A percentile compares a stretch with the other conserved stretches of the same genome.
These are phyloP conservation scores for Lactifluus pinguis DNA, from an alignment of 768 basidiomycete genomes.

Conservation along the genomic window DNA sequence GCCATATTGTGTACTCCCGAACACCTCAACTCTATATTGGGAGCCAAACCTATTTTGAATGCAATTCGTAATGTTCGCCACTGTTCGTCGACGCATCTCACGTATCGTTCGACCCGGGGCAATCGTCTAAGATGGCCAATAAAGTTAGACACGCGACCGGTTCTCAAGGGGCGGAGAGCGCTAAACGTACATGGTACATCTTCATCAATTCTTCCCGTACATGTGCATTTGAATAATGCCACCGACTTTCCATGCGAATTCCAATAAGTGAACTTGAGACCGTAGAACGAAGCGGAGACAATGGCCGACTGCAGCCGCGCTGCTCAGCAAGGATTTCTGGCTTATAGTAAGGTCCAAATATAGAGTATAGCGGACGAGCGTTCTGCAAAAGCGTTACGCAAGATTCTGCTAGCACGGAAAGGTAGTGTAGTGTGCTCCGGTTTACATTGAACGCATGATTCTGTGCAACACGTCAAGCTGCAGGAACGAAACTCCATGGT, in stretches of 20 bases:
- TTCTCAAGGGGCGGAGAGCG: not conserved
- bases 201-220: slow-evolving; percentile 4
- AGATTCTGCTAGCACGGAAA: slow-evolving; percentile 8
- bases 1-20: slow-evolving; percentile 46
- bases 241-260: slow-evolving; percentile 1
- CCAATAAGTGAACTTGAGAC: not conserved
- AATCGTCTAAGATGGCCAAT: not conserved
- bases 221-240: not conserved
- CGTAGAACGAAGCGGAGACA: not conserved
- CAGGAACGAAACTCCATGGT: not conserved
- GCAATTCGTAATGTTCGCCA: slow-evolving; percentile 1
- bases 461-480: not conserved
- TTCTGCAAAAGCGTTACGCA: slow-evolving; percentile 6
- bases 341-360: slow-evolving; percentile 15
- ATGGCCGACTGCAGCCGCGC: not conserved
- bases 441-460: slow-evolving; percentile 17
- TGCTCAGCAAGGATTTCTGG: slow-evolving; percentile 4
- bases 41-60: slow-evolving; percentile 24
- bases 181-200: slow-evolving; percentile 3
- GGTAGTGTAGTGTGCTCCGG: slow-evolving; percentile 11
- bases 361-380: slow-evolving; percentile 3
- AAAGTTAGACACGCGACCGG: not conserved
- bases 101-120: not conserved
- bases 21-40: slow-evolving; percentile 30
- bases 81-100: slow-evolving; percentile 7